Base-by-base conservation (phyloP, 805 yeast genomes). In the Metschnikowia similis region DNA sequence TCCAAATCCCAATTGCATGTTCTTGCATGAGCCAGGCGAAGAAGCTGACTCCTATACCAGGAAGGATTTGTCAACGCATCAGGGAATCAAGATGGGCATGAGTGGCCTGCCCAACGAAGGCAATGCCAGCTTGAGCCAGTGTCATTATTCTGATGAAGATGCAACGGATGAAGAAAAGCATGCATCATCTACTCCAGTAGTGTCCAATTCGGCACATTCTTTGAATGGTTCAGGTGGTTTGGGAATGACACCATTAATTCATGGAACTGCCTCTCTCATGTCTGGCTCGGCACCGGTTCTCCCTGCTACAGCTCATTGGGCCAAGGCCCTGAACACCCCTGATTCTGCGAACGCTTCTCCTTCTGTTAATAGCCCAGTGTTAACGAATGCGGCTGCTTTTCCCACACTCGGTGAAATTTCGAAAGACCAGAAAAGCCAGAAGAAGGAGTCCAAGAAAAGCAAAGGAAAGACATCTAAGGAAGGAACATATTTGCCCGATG, bases 1-100 rank as follows among this genome's bases (percentile, higher is more conserved):
- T 71, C 99, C 96, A 52, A 94, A 94, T 69, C 98, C 98, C 54
- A 89, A 90, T 64, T 94, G 99, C 77, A 94, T 94, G 99, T 94
- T 94, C 63, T 77, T 94, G 61, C 99, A 94, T 67, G 99, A 94
- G 69, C 99, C 99, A 6, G 99, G 99, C 51, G 99, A 94, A 74
- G 99, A 94, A 67, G 98, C 98, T 1, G 99, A 94, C 62, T 87
- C 96, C 9, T 92, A 88, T 70, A 89, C 96, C 28, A 83, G 97
- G 67, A 90, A 88, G 63, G 95, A 88, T 62, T 75, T 88, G 61
- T 83, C 90, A 5, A 87, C 94, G 3, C 85, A 87, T 65, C 83
- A 82, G 57, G 82, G 83, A 59, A 75, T 81, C 56, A 82, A 79
- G 60, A 80, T 81, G 79, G 71, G 75, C 44, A 72, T 70, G 74